Conservation (phyloP, 495 filamentous ascomycete species). For the Neurospora discreta region DNA sequence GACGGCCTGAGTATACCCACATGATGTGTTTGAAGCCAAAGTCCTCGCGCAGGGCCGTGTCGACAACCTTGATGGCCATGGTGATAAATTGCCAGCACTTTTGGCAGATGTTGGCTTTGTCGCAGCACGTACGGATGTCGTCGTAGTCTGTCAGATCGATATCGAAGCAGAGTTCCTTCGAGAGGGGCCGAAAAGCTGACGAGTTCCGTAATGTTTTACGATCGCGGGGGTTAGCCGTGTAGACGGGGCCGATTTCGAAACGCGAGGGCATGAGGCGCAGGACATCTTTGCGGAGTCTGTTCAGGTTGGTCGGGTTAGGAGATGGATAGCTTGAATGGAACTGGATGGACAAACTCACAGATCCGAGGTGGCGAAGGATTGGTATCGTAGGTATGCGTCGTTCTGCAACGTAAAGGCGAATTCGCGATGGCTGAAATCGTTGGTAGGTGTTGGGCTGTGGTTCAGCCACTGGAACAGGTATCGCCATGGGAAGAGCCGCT, state of each 20-base stretch:
- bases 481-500: slow-evolving; percentile 90
- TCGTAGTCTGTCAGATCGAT: slow-evolving; percentile 99
- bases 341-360: slow-evolving; percentile 40
- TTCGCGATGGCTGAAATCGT: slow-evolving; percentile 86
- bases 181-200: slow-evolving; percentile 58
- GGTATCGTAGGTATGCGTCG: slow-evolving; percentile 85
- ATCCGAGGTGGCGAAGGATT: slow-evolving; percentile 77
- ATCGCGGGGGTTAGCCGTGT: slow-evolving; percentile 84
- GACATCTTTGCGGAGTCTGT: slow-evolving; percentile 81
- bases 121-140: slow-evolving; percentile 88
- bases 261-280: slow-evolving; percentile 75
- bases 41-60: slow-evolving; percentile 76
- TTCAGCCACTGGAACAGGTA: slow-evolving; percentile 97
- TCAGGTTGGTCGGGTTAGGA: not conserved
- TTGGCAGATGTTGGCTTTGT: slow-evolving; percentile 81
- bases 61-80: slow-evolving; percentile 92
- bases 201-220: slow-evolving; percentile 76
- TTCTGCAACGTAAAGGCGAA: slow-evolving; percentile 88
- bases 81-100: slow-evolving; percentile 96
- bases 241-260: slow-evolving; percentile 96
- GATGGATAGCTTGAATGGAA: not conserved
- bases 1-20: slow-evolving; percentile 95
- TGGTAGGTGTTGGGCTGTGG: slow-evolving; percentile 72
- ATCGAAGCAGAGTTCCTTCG: slow-evolving; percentile 95
- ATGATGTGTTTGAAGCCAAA: slow-evolving; percentile 94